Conservation (phyloP, 106 monocot genomes). For the Apostasia shenzhenica region DNA sequence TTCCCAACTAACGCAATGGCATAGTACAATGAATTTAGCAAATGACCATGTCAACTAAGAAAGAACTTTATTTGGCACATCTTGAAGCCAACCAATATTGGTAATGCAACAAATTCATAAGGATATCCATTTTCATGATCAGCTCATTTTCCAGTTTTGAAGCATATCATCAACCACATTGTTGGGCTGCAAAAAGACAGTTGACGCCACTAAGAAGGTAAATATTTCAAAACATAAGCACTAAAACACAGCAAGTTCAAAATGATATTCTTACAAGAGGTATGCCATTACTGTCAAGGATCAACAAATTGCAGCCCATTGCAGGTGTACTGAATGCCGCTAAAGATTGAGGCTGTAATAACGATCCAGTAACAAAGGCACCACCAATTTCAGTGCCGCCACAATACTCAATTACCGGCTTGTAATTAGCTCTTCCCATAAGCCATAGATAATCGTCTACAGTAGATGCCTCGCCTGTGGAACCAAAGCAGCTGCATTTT, state of each 20-base stretch:
- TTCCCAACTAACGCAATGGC: too few species aligned
- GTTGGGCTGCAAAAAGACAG: neutral
- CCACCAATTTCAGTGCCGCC: slow-evolving; percentile 98
- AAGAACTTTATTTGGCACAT: too few species aligned
- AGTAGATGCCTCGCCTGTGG: slow-evolving; percentile 89
- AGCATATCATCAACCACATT: too few species aligned
- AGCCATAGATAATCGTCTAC: slow-evolving; percentile 91
- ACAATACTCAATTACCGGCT: slow-evolving; percentile 94
- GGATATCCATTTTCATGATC: too few species aligned
- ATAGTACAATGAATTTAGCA: too few species aligned
- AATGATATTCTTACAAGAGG: slow-evolving; percentile 63
- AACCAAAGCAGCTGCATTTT: slow-evolving; percentile 77
- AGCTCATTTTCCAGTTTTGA: too few species aligned
- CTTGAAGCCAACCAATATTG: too few species aligned
- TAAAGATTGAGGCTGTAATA: slow-evolving; percentile 78
- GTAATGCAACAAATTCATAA: too few species aligned
- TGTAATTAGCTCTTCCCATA: slow-evolving; percentile 90
- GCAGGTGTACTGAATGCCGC: slow-evolving; percentile 93
- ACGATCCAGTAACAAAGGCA: slow-evolving; percentile 78
- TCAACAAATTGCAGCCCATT: slow-evolving; percentile 78
- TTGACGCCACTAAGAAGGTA: neutral
- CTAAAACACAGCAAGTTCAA: neutral
- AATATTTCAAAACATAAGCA: neutral
- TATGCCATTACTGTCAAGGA: slow-evolving; percentile 62
- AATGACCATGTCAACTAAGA: too few species aligned